These are phyloP conservation scores for Podosphaera aphanis DNA, from an alignment of 2,329 filamentous ascomycete species.

Conservation along the genomic window DNA sequence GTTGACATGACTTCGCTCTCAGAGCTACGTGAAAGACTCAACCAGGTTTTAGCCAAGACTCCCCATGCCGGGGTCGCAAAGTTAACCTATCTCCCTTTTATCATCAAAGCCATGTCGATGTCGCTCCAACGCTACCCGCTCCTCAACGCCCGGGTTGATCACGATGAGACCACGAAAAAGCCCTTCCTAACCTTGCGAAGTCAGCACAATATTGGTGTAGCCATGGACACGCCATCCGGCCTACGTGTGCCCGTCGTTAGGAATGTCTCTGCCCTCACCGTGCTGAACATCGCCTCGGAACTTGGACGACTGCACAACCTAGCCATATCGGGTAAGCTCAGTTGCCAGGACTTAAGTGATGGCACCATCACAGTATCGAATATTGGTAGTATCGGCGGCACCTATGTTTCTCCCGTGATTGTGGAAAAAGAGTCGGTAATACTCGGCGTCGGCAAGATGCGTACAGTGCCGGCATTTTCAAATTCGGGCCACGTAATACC, in stretches of 20 bases:
- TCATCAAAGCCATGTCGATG: conserved; percentile 84
- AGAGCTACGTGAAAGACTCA: conserved; percentile 49
- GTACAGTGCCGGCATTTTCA: conserved; percentile 57
- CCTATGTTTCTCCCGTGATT: conserved; percentile 75
- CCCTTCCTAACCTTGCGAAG: conserved; percentile 56
- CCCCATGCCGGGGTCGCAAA: conserved; percentile 27
- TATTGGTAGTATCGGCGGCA: conserved; percentile 84
- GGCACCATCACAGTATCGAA: conserved; percentile 93
- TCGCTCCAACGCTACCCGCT: conserved; percentile 61
- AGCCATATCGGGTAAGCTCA: conserved; percentile 52
- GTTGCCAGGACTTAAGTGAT: conserved; percentile 51
- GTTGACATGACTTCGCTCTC: conserved; percentile 59
- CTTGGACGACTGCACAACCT: conserved; percentile 49
- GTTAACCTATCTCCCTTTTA: conserved; percentile 78
- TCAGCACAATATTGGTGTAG: conserved; percentile 84
- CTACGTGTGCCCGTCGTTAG: conserved; percentile 81
- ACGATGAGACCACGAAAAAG: conserved; percentile 28
- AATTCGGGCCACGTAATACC: conserved; percentile 32
- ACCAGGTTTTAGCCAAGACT: conserved; percentile 29
- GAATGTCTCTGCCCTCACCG: conserved; percentile 54
- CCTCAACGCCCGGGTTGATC: conserved; percentile 67
- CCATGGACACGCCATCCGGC: conserved; percentile 78
- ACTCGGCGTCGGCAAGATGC: conserved; percentile 63
- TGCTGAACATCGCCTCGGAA: conserved; percentile 57
- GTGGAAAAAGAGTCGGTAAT: conserved; percentile 83